Conservation (phyloP, 2,329 filamentous ascomycete genomes). For the Colletotrichum orbiculare region DNA sequence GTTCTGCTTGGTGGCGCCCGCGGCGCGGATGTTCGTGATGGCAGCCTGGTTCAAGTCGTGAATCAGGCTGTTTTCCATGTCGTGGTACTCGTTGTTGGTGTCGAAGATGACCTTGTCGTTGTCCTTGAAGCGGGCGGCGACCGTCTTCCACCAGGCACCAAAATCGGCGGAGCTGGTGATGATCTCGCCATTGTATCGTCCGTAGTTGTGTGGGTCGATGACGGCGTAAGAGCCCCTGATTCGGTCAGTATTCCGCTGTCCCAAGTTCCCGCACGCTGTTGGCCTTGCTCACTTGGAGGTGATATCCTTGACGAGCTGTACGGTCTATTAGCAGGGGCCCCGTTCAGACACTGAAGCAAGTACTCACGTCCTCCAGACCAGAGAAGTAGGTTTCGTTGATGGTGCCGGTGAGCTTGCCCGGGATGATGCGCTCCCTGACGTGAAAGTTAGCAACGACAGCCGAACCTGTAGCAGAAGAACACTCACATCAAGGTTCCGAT, state of each 20-base stretch:
- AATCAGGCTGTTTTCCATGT: conserved; percentile 66
- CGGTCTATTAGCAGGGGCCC: background rate
- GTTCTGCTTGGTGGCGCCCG: conserved; percentile 62
- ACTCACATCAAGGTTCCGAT: conserved; percentile 65
- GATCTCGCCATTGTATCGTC: conserved; percentile 58
- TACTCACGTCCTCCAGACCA: conserved; percentile 44
- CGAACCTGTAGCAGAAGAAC: background rate
- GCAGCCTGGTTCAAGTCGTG: conserved; percentile 68
- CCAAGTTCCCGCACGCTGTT: background rate
- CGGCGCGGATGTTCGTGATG: conserved; percentile 65
- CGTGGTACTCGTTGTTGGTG: conserved; percentile 71
- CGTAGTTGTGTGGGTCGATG: conserved; percentile 68
- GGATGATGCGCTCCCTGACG: conserved; percentile 63
- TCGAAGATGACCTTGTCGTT: conserved; percentile 67
- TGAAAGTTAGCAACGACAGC: background rate
- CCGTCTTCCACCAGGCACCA: conserved; percentile 62
- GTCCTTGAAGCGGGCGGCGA: conserved; percentile 59
- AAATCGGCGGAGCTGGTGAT: conserved; percentile 62
- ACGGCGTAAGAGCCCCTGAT: conserved; percentile 53
- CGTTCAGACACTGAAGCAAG: too few relatives aligned
- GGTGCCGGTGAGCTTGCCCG: conserved; percentile 54
- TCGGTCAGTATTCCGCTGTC: background rate
- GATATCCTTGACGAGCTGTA: conserved; percentile 44
- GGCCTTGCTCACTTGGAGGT: conserved; percentile 38
- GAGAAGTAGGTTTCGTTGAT: conserved; percentile 53